phyloP scores from a whole-genome alignment of 768 basidiomycete genomes.

The Phylloporus arenicola region DNA sequence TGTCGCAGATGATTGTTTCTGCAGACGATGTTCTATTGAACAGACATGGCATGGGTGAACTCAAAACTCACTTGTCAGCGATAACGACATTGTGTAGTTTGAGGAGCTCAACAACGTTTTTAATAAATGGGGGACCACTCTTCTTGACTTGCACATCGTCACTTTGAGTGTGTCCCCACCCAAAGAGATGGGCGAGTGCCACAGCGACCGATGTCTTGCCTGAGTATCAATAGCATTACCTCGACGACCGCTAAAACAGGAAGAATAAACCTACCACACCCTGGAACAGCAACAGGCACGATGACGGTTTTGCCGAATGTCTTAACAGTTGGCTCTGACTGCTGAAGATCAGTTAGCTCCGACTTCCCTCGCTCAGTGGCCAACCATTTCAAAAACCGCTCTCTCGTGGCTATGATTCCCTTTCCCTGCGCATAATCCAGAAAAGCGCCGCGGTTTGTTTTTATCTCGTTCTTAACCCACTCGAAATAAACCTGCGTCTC shows the following conservation, averaged over 20 bases:
- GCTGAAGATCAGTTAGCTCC: conserved; percentile 25
- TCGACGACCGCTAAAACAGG: background rate
- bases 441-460: conserved; percentile 54
- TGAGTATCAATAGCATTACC: conserved; percentile 22
- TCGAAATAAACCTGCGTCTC: conserved; percentile 77
- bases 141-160: conserved; percentile 84
- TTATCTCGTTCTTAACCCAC: conserved; percentile 81
- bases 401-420: conserved; percentile 81
- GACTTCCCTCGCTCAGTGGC: conserved; percentile 43
- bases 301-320: conserved; percentile 72
- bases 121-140: conserved; percentile 61
- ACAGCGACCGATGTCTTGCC: conserved; percentile 86
- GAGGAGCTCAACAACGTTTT: conserved; percentile 63
- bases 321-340: conserved; percentile 15
- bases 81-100: conserved; percentile 71
- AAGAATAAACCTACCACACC: conserved; percentile 61
- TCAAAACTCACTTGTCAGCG: conserved; percentile 73
- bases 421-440: conserved; percentile 58
- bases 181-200: conserved; percentile 74
- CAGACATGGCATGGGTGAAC: background rate
- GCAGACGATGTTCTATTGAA: conserved; percentile 9
- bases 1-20: conserved; percentile 86
- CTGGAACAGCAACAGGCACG: conserved; percentile 85
- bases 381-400: conserved; percentile 71
- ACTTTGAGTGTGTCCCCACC: conserved; percentile 88